Evolutionary conservation across 495 filamentous ascomycete species (phyloP), one percentile per base, ranked within the genome.

Genomic region (Evansstolkia leycettana): DNA sequence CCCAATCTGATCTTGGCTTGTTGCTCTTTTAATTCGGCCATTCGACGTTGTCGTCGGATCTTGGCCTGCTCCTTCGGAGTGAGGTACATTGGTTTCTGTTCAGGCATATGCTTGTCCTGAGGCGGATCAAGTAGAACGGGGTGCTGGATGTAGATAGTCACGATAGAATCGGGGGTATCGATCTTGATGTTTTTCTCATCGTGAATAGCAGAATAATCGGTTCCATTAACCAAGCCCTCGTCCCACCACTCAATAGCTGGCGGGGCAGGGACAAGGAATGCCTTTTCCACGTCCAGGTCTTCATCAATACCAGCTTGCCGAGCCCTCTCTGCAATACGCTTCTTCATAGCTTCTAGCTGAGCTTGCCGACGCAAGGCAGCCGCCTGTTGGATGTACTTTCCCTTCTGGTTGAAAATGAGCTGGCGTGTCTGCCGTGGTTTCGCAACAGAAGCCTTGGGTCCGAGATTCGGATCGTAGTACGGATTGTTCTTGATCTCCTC

Each of bases 191-290:
- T 64, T 10, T 76, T 64, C 7, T 73, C 57, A 24, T 67, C 47
- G 13, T 78, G 73, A 41, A 90, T 70, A 36, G 69, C 69, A 39
- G 74, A 64, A 55, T 95, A 95, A 36, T 72, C 76, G 25, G 70
- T 69, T 12, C 78, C 82, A 28, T 77, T 70, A 16, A 94, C 68
- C 5, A 96, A 59, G 2, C 73, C 79, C 58, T 95, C 87, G 45
- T 99, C 90, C 92, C 92, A 96, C 92, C 92, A 99, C 57, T 99
- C 90, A 27, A 95, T 68, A 13, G 81, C 79, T 6, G 92, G 89
- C 1, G 90, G 89, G 18, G 70, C 71, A 40, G 84, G 76, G 20
- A 95, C 73, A 8, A 87, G 51, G 49, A 86, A 95, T 18, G 80
- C 77, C 57, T 92, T 94, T 55, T 96, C 89, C 30, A 79, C 75